Evolutionary conservation across 2,329 filamentous ascomycete species (phyloP).

Genomic region (Neonectria hederae): DNA sequence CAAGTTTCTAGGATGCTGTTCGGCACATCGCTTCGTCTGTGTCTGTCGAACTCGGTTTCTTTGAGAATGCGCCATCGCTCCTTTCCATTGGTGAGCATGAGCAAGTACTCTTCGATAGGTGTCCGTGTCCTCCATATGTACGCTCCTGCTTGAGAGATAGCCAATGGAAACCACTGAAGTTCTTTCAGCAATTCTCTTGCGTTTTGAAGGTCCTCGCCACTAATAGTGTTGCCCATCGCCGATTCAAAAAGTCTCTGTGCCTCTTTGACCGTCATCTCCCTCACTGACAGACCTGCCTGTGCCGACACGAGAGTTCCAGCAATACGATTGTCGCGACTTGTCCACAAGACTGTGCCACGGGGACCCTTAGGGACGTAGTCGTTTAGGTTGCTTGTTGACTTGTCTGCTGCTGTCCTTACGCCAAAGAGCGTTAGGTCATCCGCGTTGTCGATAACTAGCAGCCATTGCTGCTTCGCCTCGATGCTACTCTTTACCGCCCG

Average conservation of each 20-base stretch:
- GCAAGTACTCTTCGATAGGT: constrained; percentile 39
- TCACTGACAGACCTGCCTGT: neutral
- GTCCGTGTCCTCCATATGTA: constrained; percentile 44
- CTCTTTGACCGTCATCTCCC: neutral
- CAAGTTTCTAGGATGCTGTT: constrained; percentile 49
- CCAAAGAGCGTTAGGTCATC: constrained; percentile 45
- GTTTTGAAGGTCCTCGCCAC: constrained; percentile 10
- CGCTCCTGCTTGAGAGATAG: constrained; percentile 45
- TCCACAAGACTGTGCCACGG: neutral
- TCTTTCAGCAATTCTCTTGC: constrained; percentile 31
- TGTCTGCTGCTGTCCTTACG: neutral
- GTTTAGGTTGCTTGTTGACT: constrained; percentile 10
- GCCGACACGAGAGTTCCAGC: neutral
- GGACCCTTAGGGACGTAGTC: constrained; percentile 37
- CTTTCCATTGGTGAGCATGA: constrained; percentile 33
- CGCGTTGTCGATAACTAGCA: constrained; percentile 48
- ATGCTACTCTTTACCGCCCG: constrained; percentile 29
- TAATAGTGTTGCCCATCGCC: neutral
- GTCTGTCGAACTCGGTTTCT: constrained; percentile 37
- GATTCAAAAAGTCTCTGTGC: neutral
- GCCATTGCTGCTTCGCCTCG: constrained; percentile 35
- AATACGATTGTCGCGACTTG: neutral
- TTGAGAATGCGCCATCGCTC: constrained; percentile 37
- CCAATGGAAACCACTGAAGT: constrained; percentile 44
- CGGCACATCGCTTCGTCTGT: constrained; percentile 40